Conservation (phyloP, 768 basidiomycete species). For the Coprinellus micaceus region DNA sequence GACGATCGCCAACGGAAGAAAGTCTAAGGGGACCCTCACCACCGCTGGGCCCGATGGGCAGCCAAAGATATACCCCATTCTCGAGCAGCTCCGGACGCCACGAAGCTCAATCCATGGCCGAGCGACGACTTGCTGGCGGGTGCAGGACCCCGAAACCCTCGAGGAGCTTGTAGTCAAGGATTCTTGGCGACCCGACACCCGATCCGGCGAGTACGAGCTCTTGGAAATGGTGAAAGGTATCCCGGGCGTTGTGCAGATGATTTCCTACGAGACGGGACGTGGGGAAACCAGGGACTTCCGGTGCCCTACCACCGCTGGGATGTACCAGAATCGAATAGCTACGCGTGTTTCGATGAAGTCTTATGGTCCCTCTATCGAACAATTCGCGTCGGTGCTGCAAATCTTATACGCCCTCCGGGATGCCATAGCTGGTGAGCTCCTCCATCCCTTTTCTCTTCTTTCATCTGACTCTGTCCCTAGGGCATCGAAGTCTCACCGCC, state of each 20-base stretch:
- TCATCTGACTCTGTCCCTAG: too few species aligned
- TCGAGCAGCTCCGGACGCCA: not conserved
- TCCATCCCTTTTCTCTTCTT: too few species aligned
- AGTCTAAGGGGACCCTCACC: not conserved
- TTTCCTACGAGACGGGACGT: not conserved
- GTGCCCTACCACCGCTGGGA: not conserved
- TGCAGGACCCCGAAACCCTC: not conserved
- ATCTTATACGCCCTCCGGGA: not conserved
- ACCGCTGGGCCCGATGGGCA: not conserved
- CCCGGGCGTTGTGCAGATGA: not conserved
- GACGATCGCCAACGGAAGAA: not conserved
- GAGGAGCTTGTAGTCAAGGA: not conserved
- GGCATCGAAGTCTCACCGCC: not conserved
- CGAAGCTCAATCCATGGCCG: not conserved
- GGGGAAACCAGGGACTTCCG: not conserved
- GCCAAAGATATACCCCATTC: not conserved
- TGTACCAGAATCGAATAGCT: not conserved
- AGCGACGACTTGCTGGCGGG: not conserved
- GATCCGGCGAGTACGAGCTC: not conserved
- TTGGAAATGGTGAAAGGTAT: not conserved
- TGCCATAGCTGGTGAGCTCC: not conserved
- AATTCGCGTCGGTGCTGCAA: not conserved
- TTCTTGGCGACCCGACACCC: not conserved
- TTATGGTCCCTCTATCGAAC: not conserved
- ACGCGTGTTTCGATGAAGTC: not conserved